phyloP scores from a whole-genome alignment of 2,329 filamentous ascomycete species.

The Fusarium sp. region DNA sequence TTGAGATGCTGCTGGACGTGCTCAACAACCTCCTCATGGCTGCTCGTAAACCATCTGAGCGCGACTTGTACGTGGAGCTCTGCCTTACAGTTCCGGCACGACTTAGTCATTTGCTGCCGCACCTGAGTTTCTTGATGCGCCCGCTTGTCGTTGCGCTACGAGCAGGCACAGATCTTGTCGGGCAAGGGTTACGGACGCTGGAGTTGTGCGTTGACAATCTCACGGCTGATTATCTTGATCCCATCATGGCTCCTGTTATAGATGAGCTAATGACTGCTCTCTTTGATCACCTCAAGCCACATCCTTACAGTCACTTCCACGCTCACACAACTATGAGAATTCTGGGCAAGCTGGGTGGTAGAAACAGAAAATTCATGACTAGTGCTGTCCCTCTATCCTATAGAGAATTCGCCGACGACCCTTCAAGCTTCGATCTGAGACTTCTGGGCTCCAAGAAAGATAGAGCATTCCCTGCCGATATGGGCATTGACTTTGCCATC shows the following conservation, averaged over 20 bases:
- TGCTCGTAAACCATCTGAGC: constrained; percentile 87
- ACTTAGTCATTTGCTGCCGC: constrained; percentile 92
- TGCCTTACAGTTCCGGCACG: constrained; percentile 95
- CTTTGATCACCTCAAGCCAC: constrained; percentile 93
- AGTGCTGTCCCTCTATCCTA: constrained; percentile 86
- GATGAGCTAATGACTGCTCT: constrained; percentile 98
- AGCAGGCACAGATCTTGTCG: constrained; percentile 91
- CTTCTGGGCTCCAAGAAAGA: constrained; percentile 91
- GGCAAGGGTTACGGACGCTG: constrained; percentile 90
- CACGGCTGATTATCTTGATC: constrained; percentile 96
- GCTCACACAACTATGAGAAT: constrained; percentile 98
- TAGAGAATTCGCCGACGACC: constrained; percentile 87
- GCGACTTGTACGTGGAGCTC: constrained; percentile 96
- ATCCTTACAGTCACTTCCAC: constrained; percentile 96
- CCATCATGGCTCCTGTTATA: constrained; percentile 99
- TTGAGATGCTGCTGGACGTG: constrained; percentile 98
- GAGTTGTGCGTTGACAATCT: constrained; percentile 98
- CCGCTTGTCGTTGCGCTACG: constrained; percentile 95
- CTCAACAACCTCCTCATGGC: constrained; percentile 94
- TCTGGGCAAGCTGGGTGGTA: constrained; percentile 92
- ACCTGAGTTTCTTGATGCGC: constrained; percentile 96
- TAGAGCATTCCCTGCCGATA: constrained; percentile 84
- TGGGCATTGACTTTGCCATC: constrained; percentile 90
- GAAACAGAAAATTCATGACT: constrained; percentile 95
- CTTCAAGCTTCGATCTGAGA: constrained; percentile 86